A percentile compares a stretch with the other conserved stretches of the same genome.
phyloP scores from a whole-genome alignment of 148 eudicot species.

The Chenopodium album region DNA sequence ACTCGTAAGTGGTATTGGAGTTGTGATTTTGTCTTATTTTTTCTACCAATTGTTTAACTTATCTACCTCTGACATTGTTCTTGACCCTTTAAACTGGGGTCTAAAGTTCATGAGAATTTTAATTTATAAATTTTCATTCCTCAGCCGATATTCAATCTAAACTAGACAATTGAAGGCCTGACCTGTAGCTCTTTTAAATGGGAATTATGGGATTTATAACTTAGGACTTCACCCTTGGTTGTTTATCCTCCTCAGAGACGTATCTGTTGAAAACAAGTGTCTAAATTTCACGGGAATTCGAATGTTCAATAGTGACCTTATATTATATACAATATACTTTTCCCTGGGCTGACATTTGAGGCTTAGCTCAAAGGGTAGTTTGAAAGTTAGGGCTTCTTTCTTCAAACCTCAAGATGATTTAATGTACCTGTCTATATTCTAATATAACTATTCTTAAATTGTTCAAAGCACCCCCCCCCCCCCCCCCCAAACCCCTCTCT shows the following conservation, averaged over 20 bases:
- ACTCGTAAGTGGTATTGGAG: slow-evolving; percentile 49
- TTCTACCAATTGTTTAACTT: neutral
- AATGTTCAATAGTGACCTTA: neutral
- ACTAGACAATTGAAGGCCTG: neutral
- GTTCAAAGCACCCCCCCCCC: neutral
- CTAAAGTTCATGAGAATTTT: neutral
- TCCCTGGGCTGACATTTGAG: neutral
- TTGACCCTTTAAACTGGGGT: neutral
- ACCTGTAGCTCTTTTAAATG: neutral
- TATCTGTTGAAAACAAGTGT: neutral
- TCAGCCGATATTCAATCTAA: too few species aligned
- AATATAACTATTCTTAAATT: neutral
- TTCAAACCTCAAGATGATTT: neutral
- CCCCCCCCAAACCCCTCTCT: too few species aligned
- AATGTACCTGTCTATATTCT: neutral
- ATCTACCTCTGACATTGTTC: neutral
- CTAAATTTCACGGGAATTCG: neutral
- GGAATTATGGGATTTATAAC: neutral
- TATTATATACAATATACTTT: neutral
- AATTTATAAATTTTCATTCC: too few species aligned
- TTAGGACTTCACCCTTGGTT: neutral
- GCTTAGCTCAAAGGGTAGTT: neutral
- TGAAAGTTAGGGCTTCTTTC: neutral
- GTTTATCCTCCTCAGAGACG: neutral
- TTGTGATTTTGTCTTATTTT: neutral